Evolutionary conservation across 2,329 filamentous ascomycete genomes (phyloP).

Genomic region (Neophaeococcomyces mojaviensis): DNA sequence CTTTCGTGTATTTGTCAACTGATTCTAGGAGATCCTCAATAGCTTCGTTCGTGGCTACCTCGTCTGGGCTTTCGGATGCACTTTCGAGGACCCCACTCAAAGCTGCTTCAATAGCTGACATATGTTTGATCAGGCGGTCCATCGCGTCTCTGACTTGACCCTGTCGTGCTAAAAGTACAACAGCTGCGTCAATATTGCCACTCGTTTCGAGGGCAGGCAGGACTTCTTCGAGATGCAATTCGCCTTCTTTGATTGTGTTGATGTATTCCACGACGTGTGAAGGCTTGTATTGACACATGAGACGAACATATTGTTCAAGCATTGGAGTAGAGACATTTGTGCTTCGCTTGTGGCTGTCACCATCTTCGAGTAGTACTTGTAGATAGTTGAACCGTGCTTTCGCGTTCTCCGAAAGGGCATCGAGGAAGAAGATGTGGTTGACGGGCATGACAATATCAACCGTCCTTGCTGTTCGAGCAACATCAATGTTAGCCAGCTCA

Average conservation of each 20-base stretch:
- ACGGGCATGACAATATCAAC: slow-evolving; percentile 56
- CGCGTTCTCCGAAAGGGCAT: slow-evolving; percentile 52
- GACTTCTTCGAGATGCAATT: slow-evolving; percentile 71
- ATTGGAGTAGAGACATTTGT: slow-evolving; percentile 48
- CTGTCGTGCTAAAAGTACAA: slow-evolving; percentile 82
- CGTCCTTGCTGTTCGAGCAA: slow-evolving; percentile 56
- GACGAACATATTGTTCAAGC: slow-evolving; percentile 74
- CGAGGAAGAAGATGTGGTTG: slow-evolving; percentile 59
- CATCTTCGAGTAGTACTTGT: slow-evolving; percentile 60
- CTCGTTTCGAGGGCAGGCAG: slow-evolving; percentile 82
- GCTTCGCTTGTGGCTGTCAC: slow-evolving; percentile 19
- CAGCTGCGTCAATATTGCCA: slow-evolving; percentile 84
- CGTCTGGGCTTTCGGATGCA: slow-evolving; percentile 49
- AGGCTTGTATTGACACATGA: slow-evolving; percentile 83
- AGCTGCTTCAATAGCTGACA: slow-evolving; percentile 71
- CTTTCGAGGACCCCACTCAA: slow-evolving; percentile 66
- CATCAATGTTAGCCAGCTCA: slow-evolving; percentile 61
- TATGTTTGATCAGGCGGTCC: slow-evolving; percentile 71
- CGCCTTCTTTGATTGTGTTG: slow-evolving; percentile 63
- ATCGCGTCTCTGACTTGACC: slow-evolving; percentile 78
- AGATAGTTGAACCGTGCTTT: slow-evolving; percentile 71
- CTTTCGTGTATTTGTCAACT: slow-evolving; percentile 80
- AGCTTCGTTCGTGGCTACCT: slow-evolving; percentile 54
- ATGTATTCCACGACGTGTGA: slow-evolving; percentile 80
- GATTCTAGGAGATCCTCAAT: slow-evolving; percentile 67